phyloP scores from a whole-genome alignment of 2,329 filamentous ascomycete genomes.

The Akanthomyces lecanii region DNA sequence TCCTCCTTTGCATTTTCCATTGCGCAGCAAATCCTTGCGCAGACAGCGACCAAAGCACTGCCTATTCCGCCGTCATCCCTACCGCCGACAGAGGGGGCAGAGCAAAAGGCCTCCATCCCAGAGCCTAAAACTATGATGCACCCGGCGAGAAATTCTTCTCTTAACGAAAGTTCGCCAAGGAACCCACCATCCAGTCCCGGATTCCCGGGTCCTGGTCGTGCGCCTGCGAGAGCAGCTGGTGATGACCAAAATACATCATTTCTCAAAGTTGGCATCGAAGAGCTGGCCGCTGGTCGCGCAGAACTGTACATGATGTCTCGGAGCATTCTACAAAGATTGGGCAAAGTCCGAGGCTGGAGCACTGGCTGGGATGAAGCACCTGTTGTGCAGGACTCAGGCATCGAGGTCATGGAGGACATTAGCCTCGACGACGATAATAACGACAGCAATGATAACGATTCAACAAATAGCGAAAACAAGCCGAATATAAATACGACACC shows the following conservation, averaged over 20 bases:
- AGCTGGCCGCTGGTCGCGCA: constrained; percentile 76
- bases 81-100: constrained; percentile 42
- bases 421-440: constrained; percentile 44
- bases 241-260: constrained; percentile 45
- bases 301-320: constrained; percentile 78
- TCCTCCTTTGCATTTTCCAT: constrained; percentile 75
- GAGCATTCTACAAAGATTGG: constrained; percentile 71
- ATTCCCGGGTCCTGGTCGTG: constrained; percentile 46
- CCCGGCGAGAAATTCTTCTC: constrained; percentile 60
- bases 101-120: constrained; percentile 59
- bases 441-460: constrained; percentile 19
- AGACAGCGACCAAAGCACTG: constrained; percentile 65
- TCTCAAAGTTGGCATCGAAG: constrained; percentile 65
- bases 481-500: constrained; percentile 19
- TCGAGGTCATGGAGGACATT: constrained; percentile 54
- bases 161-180: constrained; percentile 41
- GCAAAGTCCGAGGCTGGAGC: constrained; percentile 67
- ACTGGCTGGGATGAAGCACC: constrained; percentile 68
- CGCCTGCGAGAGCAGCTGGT: constrained; percentile 34
- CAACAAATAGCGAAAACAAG: constrained; percentile 2
- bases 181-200: constrained; percentile 46
- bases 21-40: constrained; percentile 69
- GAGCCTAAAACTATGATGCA: constrained; percentile 70
- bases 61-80: constrained; percentile 61
- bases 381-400: constrained; percentile 41